These are phyloP conservation scores for Berkeleyomyces basicola DNA, from an alignment of 2,329 filamentous ascomycete species.

Conservation along the genomic window DNA sequence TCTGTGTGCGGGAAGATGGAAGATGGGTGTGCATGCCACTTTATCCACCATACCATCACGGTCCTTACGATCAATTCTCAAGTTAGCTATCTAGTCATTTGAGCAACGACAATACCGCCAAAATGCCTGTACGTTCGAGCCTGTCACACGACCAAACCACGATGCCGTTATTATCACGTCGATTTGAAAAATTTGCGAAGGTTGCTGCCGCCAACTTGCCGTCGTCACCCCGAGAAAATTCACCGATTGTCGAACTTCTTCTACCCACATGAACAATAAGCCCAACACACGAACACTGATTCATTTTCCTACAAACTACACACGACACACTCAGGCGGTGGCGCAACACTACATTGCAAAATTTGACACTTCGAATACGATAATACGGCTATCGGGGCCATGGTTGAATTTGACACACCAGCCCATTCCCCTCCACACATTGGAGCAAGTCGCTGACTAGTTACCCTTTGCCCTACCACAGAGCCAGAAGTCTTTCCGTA, in stretches of 20 bases:
- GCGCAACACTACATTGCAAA: background rate
- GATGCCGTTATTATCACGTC: conserved; percentile 4
- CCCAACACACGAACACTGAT: background rate
- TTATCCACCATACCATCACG: conserved; percentile 13
- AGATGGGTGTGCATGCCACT: conserved; percentile 10
- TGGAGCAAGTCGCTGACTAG: conserved; percentile 13
- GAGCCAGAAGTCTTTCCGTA: conserved; percentile 99
- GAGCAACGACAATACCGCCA: conserved; percentile 14
- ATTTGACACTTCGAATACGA: background rate
- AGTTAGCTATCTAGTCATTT: conserved; percentile 14
- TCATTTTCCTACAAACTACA: background rate
- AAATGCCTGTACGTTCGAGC: conserved; percentile 14
- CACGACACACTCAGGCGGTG: background rate
- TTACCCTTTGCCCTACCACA: conserved; percentile 25
- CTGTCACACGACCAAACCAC: conserved; percentile 4
- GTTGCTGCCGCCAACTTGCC: background rate
- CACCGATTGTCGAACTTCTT: background rate
- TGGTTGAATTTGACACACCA: background rate
- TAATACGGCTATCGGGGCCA: background rate
- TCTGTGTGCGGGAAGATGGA: conserved; percentile 8
- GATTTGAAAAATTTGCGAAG: conserved; percentile 10
- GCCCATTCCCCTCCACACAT: background rate
- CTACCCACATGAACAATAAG: background rate
- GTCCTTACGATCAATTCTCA: conserved; percentile 11
- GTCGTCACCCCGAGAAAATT: background rate